Evolutionary conservation across 202 grass and related monocot genomes (phyloP), one percentile per base, ranked within the genome.

Genomic region (Saccharum hybrid): DNA sequence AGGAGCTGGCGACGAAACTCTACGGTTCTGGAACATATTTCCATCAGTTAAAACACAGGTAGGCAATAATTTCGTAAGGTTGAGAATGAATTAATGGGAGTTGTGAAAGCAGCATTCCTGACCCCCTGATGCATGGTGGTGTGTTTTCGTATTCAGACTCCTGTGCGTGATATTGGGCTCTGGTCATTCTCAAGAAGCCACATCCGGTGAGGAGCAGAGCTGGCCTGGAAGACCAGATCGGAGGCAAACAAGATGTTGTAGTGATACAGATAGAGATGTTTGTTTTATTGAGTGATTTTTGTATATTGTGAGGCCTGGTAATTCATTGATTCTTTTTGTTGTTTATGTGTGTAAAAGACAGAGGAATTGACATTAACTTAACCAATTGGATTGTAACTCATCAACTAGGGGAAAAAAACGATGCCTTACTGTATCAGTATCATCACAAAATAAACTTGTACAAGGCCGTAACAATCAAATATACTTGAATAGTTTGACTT

Each of bases 1-100:
- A 15, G 96, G 93, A 69, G 96, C 96, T 0, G 93, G 96, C 0
- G 96, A 98, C 0, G 96, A 98, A 82, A 98, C 96, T 62, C 87
- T 98, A 7, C 88, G 96, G 76, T 98, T 98, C 77, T 98, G 93
- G 93, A 98, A 96, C 81, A 90, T 98, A 30, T 98, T 98, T 78
- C 96, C 96, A 68, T 94, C 91, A 13, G 72, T 85, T 76, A 98
- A 94, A 84, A 72, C 91, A 3, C 91, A 88, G 76, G 96, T 96
- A 90, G 34, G 71, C 48, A n/a, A 23, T 37, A 31, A 7, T 64
- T n/a, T 31, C 1, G 12, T 64, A 6, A 30, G 59, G 3, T 84
- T 21, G 4, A 45, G 57, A 66, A 60, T 10, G 8, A 66, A 38
- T 67, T 7, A 12, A 68, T 64, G 26, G 12, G 61, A 63, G 19